Base-by-base conservation (phyloP, 495 filamentous ascomycete species). In the Tuber aestivum region DNA sequence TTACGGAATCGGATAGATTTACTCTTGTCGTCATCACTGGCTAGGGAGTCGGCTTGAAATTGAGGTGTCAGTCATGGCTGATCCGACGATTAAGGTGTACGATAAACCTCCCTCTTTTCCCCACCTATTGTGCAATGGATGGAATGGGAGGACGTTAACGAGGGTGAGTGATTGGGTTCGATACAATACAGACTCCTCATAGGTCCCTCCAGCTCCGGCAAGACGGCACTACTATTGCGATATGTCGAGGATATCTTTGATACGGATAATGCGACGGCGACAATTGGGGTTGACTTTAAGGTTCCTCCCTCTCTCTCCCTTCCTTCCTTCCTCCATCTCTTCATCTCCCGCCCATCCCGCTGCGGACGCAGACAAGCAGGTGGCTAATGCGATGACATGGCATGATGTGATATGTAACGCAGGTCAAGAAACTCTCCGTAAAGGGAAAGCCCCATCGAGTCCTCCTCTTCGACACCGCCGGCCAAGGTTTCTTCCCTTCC, bases 201-300 rank as follows among this genome's bases (percentile, higher is more conserved):
- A 77, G 81, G 81, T 18, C 81, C 81, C 48, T 76, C 72, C 12
- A 83, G 80, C 76, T 77, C 75, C 10, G 81, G 81, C 27, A 83
- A 83, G 72, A 83, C 81, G 45, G 73, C 79, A 81, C 61, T 85
- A 80, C 82, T 88, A 72, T 85, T 87, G 69, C 83, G 84, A 75
- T 85, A 90, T 81, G 89, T 87, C 82, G 88, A 90, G 75, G 87
- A 90, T 81, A 87, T 88, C 74, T 90, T 89, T 74, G 89, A 90
- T 73, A 86, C 87, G 16, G 87, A 89, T 75, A 86, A 83, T 44
- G 85, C 88, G 20, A 86, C 87, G 70, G 87, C 89, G 37, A 90
- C 89, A 2, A 89, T 90, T 76, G 89, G 89, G 38, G 87, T 90
- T 71, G 89, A 90, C 77, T 90, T 89, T 83, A 88, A 89, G 84